Evolutionary conservation across 768 basidiomycete species (phyloP).

Genomic region (Kondoa malvinella): DNA sequence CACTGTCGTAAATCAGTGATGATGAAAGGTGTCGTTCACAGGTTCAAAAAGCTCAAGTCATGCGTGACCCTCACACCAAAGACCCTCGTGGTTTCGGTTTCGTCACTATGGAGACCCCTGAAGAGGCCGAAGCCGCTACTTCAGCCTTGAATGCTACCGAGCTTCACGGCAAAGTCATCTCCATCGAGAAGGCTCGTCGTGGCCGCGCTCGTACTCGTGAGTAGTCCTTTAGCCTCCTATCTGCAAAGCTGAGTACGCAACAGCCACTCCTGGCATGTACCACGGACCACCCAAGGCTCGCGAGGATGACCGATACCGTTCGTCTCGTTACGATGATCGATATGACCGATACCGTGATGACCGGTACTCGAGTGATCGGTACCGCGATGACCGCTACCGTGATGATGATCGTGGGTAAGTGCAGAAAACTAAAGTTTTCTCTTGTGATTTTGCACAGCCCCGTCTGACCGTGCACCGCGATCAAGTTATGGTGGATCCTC

Average conservation of each 20-base stretch:
- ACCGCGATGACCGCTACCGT: constrained; percentile 37
- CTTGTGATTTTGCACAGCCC: constrained; percentile 8
- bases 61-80: constrained; percentile 51
- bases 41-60: constrained; percentile 49
- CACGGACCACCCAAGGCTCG: constrained; percentile 64
- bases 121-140: constrained; percentile 84
- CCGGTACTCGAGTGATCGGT: constrained; percentile 16
- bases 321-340: constrained; percentile 14
- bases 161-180: constrained; percentile 68
- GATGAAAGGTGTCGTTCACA: constrained; percentile 28
- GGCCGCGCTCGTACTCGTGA: constrained; percentile 62
- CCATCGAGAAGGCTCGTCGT: constrained; percentile 82
- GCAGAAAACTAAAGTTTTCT: constrained; percentile 5
- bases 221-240: constrained; percentile 7
- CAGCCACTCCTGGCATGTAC: constrained; percentile 79
- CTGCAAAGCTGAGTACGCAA: constrained; percentile 4
- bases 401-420: constrained; percentile 4
- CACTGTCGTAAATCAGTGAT: constrained; percentile 5
- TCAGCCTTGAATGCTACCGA: constrained; percentile 67
- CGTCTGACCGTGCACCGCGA: neutral
- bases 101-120: constrained; percentile 62
- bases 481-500: neutral
- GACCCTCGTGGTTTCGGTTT: constrained; percentile 74
- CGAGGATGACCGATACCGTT: constrained; percentile 8
- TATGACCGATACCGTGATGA: constrained; percentile 5